Base-by-base conservation (phyloP, 306 rosid species). In the Cucurbita maxima region DNA sequence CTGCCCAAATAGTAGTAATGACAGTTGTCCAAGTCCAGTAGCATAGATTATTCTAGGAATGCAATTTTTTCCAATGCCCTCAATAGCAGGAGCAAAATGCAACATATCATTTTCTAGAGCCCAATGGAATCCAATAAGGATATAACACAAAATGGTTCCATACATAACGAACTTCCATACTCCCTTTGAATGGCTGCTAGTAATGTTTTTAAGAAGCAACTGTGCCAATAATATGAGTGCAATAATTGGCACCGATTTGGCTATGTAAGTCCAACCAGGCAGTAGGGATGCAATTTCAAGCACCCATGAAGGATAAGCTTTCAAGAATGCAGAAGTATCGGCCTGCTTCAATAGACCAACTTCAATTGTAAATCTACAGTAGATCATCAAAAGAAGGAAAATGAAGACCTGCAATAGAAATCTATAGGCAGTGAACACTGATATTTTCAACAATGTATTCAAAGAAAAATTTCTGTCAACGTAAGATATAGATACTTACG, bases 321-420 rank as follows among this genome's bases (percentile, higher is more conserved):
- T 87, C 87, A 86, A 77, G 81, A 82, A 81, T 52, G 89, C 95
- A 68, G 93, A 89, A 52, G 90, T 86, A 38, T 90, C 89, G 76
- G 96, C 88, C 83, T 93, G 97, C 90, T 93, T 93, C 55, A 91
- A 79, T 75, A 83, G 76, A 72, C 98, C 98, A 84, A 89, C 81
- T 80, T 94, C 97, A 79, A 91, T 87, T 19, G 88, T 69, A 81
- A 87, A 89, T 83, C 97, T 90, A 83, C 87, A 87, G 73, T 88
- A 80, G 79, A 83, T 84, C 83, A 92, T 76, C 83, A 94, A 83
- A 81, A 94, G 77, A 83, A 94, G 96, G 76, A 94, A 89, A 38
- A 84, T 88, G 81, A 89, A 34, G 57, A 84, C 88, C 98, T 94
- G 88, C 92, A 87, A 71, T 61, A 78, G 20, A 86, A 44, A 58